Percentiles rank a stretch among this genome's conserved stretches.
These are phyloP conservation scores for Alternaria gansuensis DNA, from an alignment of 2,329 filamentous ascomycete genomes.

Conservation along the genomic window DNA sequence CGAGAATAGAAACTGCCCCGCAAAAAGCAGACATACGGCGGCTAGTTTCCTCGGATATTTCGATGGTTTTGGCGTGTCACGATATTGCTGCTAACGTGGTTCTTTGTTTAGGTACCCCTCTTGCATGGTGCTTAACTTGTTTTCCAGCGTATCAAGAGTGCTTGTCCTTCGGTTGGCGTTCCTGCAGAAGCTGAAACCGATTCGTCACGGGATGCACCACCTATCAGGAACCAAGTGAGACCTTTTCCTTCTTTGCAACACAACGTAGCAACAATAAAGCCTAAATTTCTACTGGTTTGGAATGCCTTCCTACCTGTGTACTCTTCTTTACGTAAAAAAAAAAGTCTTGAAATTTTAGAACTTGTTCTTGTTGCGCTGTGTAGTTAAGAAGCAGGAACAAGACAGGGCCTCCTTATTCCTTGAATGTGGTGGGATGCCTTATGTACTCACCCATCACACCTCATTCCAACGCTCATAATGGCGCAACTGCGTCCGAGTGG, in stretches of 20 bases:
- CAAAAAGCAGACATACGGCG: conserved; percentile 19
- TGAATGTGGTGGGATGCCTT: no score
- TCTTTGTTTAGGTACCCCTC: conserved; percentile 9
- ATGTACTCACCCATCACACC: conserved; percentile 9
- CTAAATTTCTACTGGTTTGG: no score
- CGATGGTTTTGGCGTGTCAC: neutral
- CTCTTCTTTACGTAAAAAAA: no score
- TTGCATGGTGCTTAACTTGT: conserved; percentile 20
- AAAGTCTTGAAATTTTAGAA: no score
- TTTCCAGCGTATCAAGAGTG: conserved; percentile 11
- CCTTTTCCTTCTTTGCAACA: no score
- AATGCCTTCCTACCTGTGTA: no score
- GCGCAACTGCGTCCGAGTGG: conserved; percentile 17
- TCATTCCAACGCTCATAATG: conserved; percentile 11
- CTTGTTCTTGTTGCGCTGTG: no score
- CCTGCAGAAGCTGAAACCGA: conserved; percentile 25
- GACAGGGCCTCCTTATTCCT: no score
- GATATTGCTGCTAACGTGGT: neutral
- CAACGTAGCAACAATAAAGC: no score
- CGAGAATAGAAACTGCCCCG: conserved; percentile 16
- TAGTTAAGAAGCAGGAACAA: no score
- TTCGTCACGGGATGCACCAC: conserved; percentile 13
- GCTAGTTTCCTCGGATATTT: conserved; percentile 7
- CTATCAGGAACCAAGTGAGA: no score
- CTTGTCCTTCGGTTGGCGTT: conserved; percentile 34